A percentile compares a stretch with the other conserved stretches of the same genome.
phyloP scores from a whole-genome alignment of 106 monocot species.

The Apostasia ramifera region DNA sequence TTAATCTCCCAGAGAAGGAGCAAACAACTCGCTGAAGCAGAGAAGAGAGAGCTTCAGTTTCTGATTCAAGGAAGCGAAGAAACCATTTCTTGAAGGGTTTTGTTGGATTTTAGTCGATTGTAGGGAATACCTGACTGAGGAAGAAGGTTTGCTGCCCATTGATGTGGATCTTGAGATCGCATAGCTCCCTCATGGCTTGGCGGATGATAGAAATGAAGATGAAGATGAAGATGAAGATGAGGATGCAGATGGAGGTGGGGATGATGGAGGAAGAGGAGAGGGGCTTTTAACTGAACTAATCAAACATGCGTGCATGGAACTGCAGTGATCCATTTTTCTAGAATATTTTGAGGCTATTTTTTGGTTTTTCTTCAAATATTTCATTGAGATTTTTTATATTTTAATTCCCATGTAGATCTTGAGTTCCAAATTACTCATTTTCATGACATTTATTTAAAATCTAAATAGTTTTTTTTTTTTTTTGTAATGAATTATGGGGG shows the following conservation, averaged over 20 bases:
- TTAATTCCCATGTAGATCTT: too few species aligned
- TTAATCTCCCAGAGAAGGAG: constrained; percentile 50
- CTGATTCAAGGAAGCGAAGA: neutral
- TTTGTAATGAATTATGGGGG: too few species aligned
- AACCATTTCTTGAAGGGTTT: neutral
- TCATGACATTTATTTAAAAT: too few species aligned
- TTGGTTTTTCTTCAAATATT: too few species aligned
- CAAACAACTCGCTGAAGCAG: constrained; percentile 34
- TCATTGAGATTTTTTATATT: too few species aligned
- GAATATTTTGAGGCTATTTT: too few species aligned
- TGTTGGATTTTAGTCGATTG: too few species aligned
- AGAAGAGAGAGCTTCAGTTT: neutral
- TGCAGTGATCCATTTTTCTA: too few species aligned
- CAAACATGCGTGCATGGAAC: too few species aligned
- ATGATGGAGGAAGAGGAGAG: neutral
- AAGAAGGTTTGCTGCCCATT: constrained; percentile 57
- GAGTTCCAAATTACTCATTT: too few species aligned
- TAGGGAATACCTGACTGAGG: constrained; percentile 41
- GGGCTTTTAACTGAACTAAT: neutral
- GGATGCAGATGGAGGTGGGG: neutral
- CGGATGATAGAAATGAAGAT: neutral
- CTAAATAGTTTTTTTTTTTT: too few species aligned
- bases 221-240: neutral
- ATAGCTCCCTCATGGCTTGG: constrained; percentile 41
- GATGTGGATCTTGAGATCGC: constrained; percentile 55